These are phyloP conservation scores for Zoysia pacifica DNA, from an alignment of 176 grass and related monocot genomes.

Conservation along the genomic window DNA sequence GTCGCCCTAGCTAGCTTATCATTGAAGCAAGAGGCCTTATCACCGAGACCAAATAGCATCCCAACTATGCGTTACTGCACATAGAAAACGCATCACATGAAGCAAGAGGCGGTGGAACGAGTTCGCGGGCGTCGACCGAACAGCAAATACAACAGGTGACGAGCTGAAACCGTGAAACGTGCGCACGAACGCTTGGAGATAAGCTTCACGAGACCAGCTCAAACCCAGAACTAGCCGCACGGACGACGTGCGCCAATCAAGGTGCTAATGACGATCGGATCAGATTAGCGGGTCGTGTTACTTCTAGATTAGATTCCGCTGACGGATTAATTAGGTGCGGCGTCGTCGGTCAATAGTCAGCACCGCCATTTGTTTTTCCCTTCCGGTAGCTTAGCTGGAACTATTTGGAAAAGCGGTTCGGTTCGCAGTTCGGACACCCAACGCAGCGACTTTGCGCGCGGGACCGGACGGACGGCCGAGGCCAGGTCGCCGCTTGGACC, in stretches of 20 bases:
- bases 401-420: background rate
- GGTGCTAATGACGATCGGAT: background rate
- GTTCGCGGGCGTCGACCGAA: background rate
- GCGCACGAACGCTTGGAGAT: background rate
- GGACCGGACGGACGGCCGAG: too few species aligned
- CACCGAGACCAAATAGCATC: background rate
- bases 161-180: background rate
- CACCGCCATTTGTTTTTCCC: background rate
- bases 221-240: background rate
- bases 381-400: background rate
- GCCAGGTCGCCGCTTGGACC: background rate
- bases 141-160: conserved; percentile 23
- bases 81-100: background rate
- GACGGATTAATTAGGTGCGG: background rate
- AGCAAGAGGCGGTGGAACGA: background rate
- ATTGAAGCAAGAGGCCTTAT: background rate
- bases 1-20: background rate
- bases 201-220: conserved; percentile 1
- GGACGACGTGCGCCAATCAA: background rate
- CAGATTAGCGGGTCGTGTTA: background rate
- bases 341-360: conserved; percentile 23
- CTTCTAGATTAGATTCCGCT: background rate
- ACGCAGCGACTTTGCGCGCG: background rate
- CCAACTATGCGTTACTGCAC: too few species aligned
- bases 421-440: background rate